Base-by-base conservation (phyloP, 306 rosid genomes). In the Delonix regia region DNA sequence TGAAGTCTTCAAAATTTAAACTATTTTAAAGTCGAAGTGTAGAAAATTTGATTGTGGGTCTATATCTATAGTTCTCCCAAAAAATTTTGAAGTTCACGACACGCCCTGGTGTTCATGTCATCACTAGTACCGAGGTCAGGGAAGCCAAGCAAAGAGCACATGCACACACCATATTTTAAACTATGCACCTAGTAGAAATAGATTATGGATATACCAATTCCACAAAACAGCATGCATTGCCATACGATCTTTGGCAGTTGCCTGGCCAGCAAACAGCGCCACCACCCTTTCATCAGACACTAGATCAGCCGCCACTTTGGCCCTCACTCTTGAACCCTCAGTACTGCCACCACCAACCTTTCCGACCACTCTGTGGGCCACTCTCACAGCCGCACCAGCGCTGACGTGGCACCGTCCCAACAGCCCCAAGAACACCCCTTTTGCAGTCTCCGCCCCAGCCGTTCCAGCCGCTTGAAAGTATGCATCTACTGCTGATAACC, bases 371-470 rank as follows among this genome's bases (percentile, higher is more conserved):
- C 90, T 77, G 57, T 90, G 80, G 13, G 97, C 92, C 45, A 95
- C 86, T 81, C 97, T 84, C 74, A 95, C 96, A 0, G 98, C 97
- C 4, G 97, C 90, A 6, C 93, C 83, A 2, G 99, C 94, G 49
- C 97, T 95, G 48, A 95, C 87, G 48, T 91, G 92, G 80, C 98
- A 95, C 73, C 99, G 70, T 18, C 92, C 98, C 81, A 95, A 80
- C 83, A 95, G 78, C 70, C 97, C 99, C 75, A 95, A 65, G 74
- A 95, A 95, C 68, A 92, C 94, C n/a, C 93, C 94, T 87, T 91
- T 95, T 0, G 89, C 90, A 0, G 99, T 92, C 88, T 92, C 99
- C 0, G 97, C 97, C 59, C 98, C 99, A 0, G 99, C 99, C 0
- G 91, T 83, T 55, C 98, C 97, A 0, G 81, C 93, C 3, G 94